Percentiles rank a stretch among this genome's conserved stretches.
Evolutionary conservation across 257 asterid species (phyloP).

Genomic region (Euphrasia confusa): DNA sequence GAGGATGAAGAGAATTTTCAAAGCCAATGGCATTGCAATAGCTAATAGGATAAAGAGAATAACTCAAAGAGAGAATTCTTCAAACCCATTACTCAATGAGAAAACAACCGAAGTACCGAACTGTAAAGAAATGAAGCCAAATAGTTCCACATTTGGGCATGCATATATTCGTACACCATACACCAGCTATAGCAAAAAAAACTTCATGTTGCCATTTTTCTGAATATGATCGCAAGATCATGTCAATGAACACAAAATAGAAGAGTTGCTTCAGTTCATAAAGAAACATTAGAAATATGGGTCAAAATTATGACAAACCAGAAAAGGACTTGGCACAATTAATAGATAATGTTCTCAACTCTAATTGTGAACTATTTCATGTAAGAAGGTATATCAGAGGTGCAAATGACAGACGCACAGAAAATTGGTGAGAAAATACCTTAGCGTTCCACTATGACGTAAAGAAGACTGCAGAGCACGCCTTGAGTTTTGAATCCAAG

Average conservation of each 20-base stretch:
- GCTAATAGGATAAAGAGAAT: background rate
- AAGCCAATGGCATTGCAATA: background rate
- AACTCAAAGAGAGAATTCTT: background rate
- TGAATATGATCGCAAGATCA: background rate
- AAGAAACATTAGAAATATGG: background rate
- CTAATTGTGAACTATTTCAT: slow-evolving; percentile 11
- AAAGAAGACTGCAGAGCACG: slow-evolving; percentile 84
- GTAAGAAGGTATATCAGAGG: slow-evolving; percentile 10
- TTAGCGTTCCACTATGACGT: slow-evolving; percentile 81
- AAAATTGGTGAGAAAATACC: slow-evolving; percentile 32
- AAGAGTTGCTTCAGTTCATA: slow-evolving; percentile 11
- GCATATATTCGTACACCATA: background rate
- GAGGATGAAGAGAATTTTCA: too few relatives aligned
- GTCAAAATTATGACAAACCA: background rate
- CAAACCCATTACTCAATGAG: slow-evolving; percentile 1
- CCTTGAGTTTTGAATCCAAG: slow-evolving; percentile 97
- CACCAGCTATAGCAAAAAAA: slow-evolving; percentile 1
- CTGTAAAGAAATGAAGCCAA: background rate
- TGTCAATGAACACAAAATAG: background rate
- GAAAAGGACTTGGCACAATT: slow-evolving; percentile 11
- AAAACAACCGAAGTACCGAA: background rate
- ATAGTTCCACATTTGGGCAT: background rate
- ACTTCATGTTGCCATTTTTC: background rate
- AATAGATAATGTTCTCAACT: slow-evolving; percentile 18
- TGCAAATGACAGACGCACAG: background rate